These are phyloP conservation scores for Excoecaria agallocha DNA, from an alignment of 345 rosid species.

Conservation along the genomic window DNA sequence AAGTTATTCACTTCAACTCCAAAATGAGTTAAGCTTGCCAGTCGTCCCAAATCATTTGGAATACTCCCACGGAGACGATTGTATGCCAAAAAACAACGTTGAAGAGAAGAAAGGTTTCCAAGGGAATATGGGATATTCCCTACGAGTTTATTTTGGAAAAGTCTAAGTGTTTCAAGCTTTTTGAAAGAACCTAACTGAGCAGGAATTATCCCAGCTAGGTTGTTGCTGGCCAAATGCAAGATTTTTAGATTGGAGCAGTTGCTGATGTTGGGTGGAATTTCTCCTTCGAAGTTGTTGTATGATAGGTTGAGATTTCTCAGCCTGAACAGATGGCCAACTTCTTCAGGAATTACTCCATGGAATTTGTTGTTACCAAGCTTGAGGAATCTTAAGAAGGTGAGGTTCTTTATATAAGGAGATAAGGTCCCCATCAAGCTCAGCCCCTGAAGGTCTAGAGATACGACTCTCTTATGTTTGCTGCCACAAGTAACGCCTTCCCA, in stretches of 20 bases:
- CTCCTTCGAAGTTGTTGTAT: not conserved
- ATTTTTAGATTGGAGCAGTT: not conserved
- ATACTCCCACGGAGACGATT: not conserved
- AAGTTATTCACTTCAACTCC: not conserved
- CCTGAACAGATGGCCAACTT: not conserved
- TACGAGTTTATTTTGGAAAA: not conserved
- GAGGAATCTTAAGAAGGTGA: conserved; percentile 2
- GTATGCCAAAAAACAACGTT: not conserved
- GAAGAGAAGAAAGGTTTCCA: not conserved
- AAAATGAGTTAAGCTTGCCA: not conserved
- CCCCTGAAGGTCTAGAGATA: not conserved
- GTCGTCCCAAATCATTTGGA: conserved; percentile 1
- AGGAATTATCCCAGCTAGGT: not conserved
- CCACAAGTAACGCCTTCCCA: conserved; percentile 2
- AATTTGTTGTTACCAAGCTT: not conserved
- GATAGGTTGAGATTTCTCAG: not conserved
- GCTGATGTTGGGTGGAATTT: not conserved
- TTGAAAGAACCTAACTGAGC: not conserved
- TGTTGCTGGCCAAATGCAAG: not conserved
- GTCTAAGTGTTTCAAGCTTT: not conserved
- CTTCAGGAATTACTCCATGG: not conserved
- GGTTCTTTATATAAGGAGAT: not conserved
- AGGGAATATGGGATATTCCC: not conserved
- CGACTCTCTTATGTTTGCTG: conserved; percentile 1
- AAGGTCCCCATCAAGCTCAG: not conserved